Evolutionary conservation across 108 stramenopile genomes (phyloP).

Genomic region (Cyclotella sp.): DNA sequence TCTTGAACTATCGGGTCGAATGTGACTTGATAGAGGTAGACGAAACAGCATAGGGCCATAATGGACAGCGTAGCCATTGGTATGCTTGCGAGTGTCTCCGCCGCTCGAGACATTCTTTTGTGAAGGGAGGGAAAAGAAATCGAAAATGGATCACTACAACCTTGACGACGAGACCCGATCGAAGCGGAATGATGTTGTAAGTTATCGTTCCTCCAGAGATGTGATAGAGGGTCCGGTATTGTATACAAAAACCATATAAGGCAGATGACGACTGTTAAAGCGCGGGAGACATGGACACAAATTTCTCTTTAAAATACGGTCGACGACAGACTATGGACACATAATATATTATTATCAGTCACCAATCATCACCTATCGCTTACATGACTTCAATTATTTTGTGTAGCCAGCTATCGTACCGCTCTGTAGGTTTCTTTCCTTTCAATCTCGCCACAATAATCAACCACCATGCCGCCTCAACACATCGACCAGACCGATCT

Average conservation of each 20-base stretch:
- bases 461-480: constrained; percentile 48
- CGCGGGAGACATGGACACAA: neutral
- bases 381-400: constrained; percentile 4
- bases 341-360: neutral
- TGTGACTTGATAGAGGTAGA: constrained; percentile 56
- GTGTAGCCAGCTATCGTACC: too few species aligned
- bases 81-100: constrained; percentile 48
- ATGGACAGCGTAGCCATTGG: constrained; percentile 63
- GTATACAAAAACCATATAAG: too few species aligned
- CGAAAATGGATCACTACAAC: too few species aligned
- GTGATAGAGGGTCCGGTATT: too few species aligned
- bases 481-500: constrained; percentile 42
- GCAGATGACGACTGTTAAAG: too few species aligned
- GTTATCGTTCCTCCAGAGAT: too few species aligned
- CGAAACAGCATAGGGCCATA: constrained; percentile 42
- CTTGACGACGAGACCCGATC: too few species aligned
- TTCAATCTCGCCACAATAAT: neutral
- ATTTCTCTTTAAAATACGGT: neutral
- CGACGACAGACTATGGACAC: neutral
- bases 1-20: constrained; percentile 54
- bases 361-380: neutral
- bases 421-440: neutral
- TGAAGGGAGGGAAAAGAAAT: neutral
- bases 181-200: too few species aligned
- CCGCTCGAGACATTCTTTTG: constrained; percentile 52